A percentile compares a stretch with the other conserved stretches of the same genome.
phyloP scores from a whole-genome alignment of 768 basidiomycete species.

The Amanita jacksonii region DNA sequence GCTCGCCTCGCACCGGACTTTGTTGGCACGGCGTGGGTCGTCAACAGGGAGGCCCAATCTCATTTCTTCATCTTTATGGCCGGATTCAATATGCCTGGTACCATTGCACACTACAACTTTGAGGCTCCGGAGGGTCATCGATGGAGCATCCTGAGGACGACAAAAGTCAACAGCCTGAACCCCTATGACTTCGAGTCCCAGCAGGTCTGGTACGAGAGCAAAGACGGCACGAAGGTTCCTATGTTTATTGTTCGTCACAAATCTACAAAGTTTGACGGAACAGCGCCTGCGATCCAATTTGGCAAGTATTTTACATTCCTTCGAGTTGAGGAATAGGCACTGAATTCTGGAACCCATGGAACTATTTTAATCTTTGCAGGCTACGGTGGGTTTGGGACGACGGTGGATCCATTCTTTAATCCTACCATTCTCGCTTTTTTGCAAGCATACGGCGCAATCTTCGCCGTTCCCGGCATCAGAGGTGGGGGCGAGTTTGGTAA shows the following conservation, averaged over 20 bases:
- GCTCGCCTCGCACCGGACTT: slow-evolving; percentile 1
- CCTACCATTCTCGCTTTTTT: slow-evolving; percentile 63
- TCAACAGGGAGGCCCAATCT: background rate
- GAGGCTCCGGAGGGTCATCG: background rate
- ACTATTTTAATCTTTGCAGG: too few species aligned
- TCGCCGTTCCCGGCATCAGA: too few species aligned
- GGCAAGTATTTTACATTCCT: slow-evolving; percentile 36
- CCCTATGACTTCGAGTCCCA: slow-evolving; percentile 55
- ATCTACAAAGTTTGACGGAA: slow-evolving; percentile 59
- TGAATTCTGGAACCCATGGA: too few species aligned
- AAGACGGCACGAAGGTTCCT: slow-evolving; percentile 71
- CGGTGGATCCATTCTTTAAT: slow-evolving; percentile 71
- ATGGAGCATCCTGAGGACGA: slow-evolving; percentile 13
- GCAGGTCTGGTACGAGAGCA: slow-evolving; percentile 67
- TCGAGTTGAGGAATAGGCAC: too few species aligned
- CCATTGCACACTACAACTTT: slow-evolving; percentile 3
- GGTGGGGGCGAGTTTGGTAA: too few species aligned
- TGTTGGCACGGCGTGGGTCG: background rate
- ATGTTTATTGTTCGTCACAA: slow-evolving; percentile 82
- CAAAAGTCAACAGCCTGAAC: slow-evolving; percentile 48
- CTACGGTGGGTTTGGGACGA: slow-evolving; percentile 70
- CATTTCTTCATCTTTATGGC: background rate
- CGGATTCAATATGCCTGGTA: slow-evolving; percentile 2
- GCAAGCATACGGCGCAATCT: slow-evolving; percentile 57
- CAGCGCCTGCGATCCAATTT: slow-evolving; percentile 68